phyloP scores from a whole-genome alignment of 768 basidiomycete genomes.

The Psilocybe cubensis region DNA sequence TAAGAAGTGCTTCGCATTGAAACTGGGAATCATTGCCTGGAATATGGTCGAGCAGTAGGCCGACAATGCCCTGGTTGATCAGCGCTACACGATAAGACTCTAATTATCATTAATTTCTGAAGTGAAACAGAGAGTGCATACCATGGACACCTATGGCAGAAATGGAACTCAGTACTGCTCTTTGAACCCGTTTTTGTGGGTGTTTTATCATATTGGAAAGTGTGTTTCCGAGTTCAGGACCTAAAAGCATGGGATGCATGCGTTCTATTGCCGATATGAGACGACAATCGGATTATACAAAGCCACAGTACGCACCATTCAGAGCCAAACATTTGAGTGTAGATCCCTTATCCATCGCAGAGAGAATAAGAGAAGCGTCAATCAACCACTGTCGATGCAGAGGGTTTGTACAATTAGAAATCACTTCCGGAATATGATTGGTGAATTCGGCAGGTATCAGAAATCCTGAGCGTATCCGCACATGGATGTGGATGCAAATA shows the following conservation, averaged over 20 bases:
- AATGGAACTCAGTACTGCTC: conserved; percentile 9
- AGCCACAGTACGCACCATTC: neutral
- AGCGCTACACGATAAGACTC: too few species aligned
- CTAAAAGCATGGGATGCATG: conserved; percentile 9
- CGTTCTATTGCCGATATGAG: neutral
- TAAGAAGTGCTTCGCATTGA: too few species aligned
- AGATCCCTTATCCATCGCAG: conserved; percentile 11
- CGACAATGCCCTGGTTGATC: too few species aligned
- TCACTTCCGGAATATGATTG: conserved; percentile 2
- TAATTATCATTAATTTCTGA: too few species aligned
- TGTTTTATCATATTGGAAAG: conserved; percentile 10
- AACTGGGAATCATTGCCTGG: too few species aligned
- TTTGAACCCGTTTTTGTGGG: conserved; percentile 14
- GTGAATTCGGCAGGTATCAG: conserved; percentile 7
- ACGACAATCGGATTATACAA: neutral
- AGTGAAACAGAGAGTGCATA: too few species aligned
- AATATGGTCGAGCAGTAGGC: too few species aligned
- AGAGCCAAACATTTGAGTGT: neutral
- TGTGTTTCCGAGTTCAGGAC: conserved; percentile 5
- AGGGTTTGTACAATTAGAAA: conserved; percentile 15
- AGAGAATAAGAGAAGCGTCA: conserved; percentile 10
- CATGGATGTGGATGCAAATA: conserved; percentile 16
- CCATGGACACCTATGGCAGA: conserved; percentile 4
- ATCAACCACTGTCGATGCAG: conserved; percentile 9
- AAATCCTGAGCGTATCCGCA: conserved; percentile 12